Evolutionary conservation across 2,329 filamentous ascomycete species (phyloP).

Genomic region (Aspergillus novofumigatus): DNA sequence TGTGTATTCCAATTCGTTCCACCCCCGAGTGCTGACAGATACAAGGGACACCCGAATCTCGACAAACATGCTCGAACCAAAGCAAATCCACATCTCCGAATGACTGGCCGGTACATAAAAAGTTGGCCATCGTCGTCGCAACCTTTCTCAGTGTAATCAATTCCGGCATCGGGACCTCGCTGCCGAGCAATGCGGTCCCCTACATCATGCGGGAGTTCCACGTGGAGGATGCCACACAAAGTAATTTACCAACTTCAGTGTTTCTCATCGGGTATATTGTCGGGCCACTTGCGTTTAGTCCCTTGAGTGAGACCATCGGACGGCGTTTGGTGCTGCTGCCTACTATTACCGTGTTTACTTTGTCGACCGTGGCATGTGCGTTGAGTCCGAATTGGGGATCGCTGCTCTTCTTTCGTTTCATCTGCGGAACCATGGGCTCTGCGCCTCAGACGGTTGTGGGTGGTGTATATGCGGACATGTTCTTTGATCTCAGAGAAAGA

Average conservation of each 20-base stretch:
- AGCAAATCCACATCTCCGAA: background rate
- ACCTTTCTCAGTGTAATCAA: constrained; percentile 31
- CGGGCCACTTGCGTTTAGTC: constrained; percentile 40
- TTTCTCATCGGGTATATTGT: constrained; percentile 38
- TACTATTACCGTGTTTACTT: constrained; percentile 44
- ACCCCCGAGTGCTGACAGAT: background rate
- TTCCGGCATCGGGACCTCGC: constrained; percentile 34
- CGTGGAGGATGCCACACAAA: constrained; percentile 25
- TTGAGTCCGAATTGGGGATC: constrained; percentile 40
- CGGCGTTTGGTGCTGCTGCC: constrained; percentile 43
- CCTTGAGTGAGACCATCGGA: constrained; percentile 41
- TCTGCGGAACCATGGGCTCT: constrained; percentile 39
- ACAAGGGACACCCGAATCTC: background rate
- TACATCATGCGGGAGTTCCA: constrained; percentile 33
- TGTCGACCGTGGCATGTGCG: constrained; percentile 41
- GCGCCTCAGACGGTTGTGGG: constrained; percentile 43
- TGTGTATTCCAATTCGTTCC: background rate
- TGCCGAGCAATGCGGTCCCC: constrained; percentile 38
- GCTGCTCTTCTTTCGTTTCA: constrained; percentile 40
- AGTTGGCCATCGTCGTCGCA: constrained; percentile 25
- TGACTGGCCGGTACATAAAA: constrained; percentile 14
- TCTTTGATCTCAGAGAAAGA: constrained; percentile 33
- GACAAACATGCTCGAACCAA: background rate
- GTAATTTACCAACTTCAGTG: constrained; percentile 32
- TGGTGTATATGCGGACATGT: constrained; percentile 46